These are phyloP conservation scores for Scheffersomyces lignosus DNA, from an alignment of 805 yeast species.

Conservation along the genomic window DNA sequence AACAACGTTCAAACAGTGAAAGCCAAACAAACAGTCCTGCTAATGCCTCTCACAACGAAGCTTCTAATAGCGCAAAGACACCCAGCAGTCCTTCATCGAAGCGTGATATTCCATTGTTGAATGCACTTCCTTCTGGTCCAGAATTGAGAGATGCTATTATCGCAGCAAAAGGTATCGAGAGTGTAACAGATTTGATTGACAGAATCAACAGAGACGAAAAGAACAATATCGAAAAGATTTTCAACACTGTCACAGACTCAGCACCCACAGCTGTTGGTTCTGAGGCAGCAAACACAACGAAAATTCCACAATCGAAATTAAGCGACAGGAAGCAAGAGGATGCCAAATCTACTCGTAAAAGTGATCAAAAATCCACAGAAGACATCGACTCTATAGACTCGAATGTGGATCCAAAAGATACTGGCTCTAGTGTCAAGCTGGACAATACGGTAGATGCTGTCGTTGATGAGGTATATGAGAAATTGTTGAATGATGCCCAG, in stretches of 20 bases:
- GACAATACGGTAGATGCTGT: constrained; percentile 33
- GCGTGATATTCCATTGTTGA: constrained; percentile 28
- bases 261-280: background rate
- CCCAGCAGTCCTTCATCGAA: background rate
- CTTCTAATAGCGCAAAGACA: background rate
- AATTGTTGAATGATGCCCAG: constrained; percentile 65
- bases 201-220: constrained; percentile 56
- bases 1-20: constrained; percentile 48
- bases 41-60: background rate
- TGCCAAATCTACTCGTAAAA: background rate
- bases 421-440: constrained; percentile 1
- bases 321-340: background rate
- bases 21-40: background rate
- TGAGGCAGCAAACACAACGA: background rate
- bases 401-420: constrained; percentile 6
- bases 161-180: constrained; percentile 72
- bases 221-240: constrained; percentile 51
- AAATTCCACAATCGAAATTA: background rate
- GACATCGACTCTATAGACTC: constrained; percentile 24
- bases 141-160: constrained; percentile 62
- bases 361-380: constrained; percentile 1
- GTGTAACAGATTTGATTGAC: constrained; percentile 64
- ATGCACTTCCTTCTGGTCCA: constrained; percentile 53
- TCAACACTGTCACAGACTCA: constrained; percentile 13
- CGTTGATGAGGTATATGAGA: constrained; percentile 75